These are phyloP conservation scores for Voacanga thouarsii DNA, from an alignment of 257 asterid species.

Conservation along the genomic window DNA sequence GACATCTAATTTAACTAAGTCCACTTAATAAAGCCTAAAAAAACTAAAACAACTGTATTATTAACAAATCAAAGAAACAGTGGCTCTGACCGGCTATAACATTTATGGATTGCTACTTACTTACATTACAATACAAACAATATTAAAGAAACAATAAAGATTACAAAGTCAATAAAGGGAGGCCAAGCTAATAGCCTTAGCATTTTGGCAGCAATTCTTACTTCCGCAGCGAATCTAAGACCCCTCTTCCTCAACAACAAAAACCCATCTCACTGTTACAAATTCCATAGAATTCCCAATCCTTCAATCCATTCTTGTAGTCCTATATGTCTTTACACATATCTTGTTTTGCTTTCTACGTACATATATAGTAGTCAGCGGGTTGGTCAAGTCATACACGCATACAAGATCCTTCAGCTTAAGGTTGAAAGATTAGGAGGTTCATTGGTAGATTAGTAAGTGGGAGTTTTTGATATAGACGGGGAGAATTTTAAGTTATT, in stretches of 20 bases:
- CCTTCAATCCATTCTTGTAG: neutral
- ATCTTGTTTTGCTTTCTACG: neutral
- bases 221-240: constrained; percentile 33
- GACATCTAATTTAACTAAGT: no score
- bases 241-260: neutral
- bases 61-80: constrained; percentile 32
- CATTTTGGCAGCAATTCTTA: constrained; percentile 40
- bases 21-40: no score
- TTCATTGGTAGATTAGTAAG: constrained; percentile 65
- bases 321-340: neutral
- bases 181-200: constrained; percentile 37
- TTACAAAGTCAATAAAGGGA: constrained; percentile 58
- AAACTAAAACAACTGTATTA: constrained; percentile 42
- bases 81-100: constrained; percentile 38
- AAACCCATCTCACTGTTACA: constrained; percentile 16
- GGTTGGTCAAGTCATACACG: constrained; percentile 23
- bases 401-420: constrained; percentile 11
- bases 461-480: constrained; percentile 15
- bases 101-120: neutral
- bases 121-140: constrained; percentile 16
- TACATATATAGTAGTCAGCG: constrained; percentile 16
- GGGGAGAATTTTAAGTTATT: constrained; percentile 23
- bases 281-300: neutral
- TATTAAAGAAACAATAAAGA: constrained; percentile 33
- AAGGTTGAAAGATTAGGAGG: constrained; percentile 25